These are phyloP conservation scores for Globisporangium paroecandrum DNA, from an alignment of 352 stramenopile species.

Conservation along the genomic window DNA sequence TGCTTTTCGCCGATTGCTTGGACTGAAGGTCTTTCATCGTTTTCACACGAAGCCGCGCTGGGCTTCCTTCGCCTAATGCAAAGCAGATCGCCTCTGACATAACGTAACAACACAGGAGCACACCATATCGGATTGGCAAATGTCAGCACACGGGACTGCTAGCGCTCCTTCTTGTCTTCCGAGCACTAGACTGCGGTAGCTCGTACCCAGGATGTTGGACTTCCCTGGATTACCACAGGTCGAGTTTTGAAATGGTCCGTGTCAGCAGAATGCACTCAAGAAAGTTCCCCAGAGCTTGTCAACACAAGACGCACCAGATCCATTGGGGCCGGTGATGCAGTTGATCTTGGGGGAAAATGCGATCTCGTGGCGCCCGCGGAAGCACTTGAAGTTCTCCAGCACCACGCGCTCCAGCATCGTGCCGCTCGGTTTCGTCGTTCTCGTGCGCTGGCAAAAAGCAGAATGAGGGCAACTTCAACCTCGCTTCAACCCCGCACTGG, in stretches of 20 bases:
- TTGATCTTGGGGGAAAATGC: neutral
- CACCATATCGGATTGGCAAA: neutral
- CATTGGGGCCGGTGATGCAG: constrained; percentile 19
- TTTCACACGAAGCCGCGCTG: constrained; percentile 26
- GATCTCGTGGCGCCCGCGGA: neutral
- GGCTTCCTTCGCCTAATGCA: constrained; percentile 34
- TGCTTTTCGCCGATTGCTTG: constrained; percentile 10
- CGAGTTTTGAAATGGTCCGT: neutral
- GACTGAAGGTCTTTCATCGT: constrained; percentile 31
- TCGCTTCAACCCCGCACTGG: constrained; percentile 9
- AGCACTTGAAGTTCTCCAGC: constrained; percentile 41
- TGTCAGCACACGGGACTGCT: neutral
- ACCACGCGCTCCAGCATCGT: constrained; percentile 33
- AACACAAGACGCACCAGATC: constrained; percentile 23
- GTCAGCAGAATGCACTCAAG: neutral
- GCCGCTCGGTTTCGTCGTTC: neutral
- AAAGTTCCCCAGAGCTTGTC: too few species aligned
- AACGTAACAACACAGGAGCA: neutral
- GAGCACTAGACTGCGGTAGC: neutral
- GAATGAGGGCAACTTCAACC: constrained; percentile 10
- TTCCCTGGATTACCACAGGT: constrained; percentile 21
- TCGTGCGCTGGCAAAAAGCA: neutral
- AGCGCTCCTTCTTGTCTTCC: neutral
- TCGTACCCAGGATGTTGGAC: constrained; percentile 39
- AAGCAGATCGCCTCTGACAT: constrained; percentile 44